Evolutionary conservation across 148 eudicot genomes (phyloP), one percentile per base, ranked within the genome.

Genomic region (Rhododendron henanense): DNA sequence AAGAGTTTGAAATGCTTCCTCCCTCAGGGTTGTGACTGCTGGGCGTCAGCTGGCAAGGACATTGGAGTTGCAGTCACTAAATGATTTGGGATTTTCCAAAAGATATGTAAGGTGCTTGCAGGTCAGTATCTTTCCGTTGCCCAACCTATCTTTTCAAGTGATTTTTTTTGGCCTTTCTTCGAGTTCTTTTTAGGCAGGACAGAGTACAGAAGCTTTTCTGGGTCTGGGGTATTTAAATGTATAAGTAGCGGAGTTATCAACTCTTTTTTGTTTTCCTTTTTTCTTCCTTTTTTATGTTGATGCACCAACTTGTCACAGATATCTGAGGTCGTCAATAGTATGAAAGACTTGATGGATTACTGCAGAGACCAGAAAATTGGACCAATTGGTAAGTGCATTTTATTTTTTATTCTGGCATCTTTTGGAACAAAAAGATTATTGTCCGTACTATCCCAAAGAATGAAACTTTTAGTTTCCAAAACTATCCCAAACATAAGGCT

Each of bases 41-140:
- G 94, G 98, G 39, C 97, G 98, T 44, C 98, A 95, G 88, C 94
- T 97, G 85, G 94, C 97, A 7, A 92, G 90, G 93, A 92, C 97
- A 86, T 90, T 97, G 88, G 99, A 97, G 93, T 89, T 91, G 59
- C 96, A 92, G 59, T 95, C 98, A 65, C 90, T 97, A 80, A 97
- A 97, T 85, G 99, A 97, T 89, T 89, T 97, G 91, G 99, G 99
- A 53, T 95, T 97, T 87, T 93, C 98, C 15, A 97, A 97, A 90
- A 92, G 99, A 94, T 97, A 95, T 87, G 97, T 97, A 48, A 91
- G 99, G 88, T 94, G 99, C 88, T 89, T 97, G 89, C 99, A 95
- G 98, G 99, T 71, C 76, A 71, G 76, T 90, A 86, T 65, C 55
- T 45, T 45, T 78, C 39, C 45, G 33, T 83, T 74, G 45, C 21